Evolutionary conservation across 2,329 filamentous ascomycete genomes (phyloP), one percentile per base, ranked within the genome.

Genomic region (Lecanoromycetidae sp.): DNA sequence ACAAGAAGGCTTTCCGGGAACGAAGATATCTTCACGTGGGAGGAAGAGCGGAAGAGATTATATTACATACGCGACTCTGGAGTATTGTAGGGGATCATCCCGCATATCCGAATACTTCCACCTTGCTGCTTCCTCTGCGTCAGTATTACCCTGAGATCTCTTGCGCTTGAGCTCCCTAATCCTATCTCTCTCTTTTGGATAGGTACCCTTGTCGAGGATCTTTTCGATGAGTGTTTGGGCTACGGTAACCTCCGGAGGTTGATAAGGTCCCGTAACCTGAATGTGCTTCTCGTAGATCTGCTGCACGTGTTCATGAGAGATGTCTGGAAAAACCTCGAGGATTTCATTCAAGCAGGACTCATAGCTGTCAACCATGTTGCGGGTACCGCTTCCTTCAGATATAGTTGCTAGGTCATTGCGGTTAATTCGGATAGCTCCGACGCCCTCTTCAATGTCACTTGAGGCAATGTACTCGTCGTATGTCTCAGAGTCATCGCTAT

Each of bases 311-410:
- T 64, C 57, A 19, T 58, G 62, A 45, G 64, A 65, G 33, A 74
- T 69, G 40, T 68, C 69, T 7, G 71, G 71, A 45, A 74, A 72
- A 7, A 74, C 54, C 9, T 58, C 56, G 4, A 67, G 30, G 15
- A 74, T 56, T n/a, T 59, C 56, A 7, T 55, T 52, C 15, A 71
- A 57, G 41, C 62, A 50, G 12, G 55, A 52, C 8, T 55, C 49
- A 34, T 55, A 60, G 34, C 55, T 12, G 20, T 17, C 17, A 17
- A 23, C 30, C 17, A n/a, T 20, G 50, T 37, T 41, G 44, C 23
- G n/a, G 8, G 20, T 20, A 29, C 20, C 27, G 26, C 7, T 19
- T 9, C 44, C 36, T 20, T 13, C 15, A 20, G 32, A 23, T 22
- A 34, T 27, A 10, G 15, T 5, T 17, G 13, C 19, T 7, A 7